phyloP scores from a whole-genome alignment of 2,329 filamentous ascomycete genomes.

The Didymellaceae sp. region DNA sequence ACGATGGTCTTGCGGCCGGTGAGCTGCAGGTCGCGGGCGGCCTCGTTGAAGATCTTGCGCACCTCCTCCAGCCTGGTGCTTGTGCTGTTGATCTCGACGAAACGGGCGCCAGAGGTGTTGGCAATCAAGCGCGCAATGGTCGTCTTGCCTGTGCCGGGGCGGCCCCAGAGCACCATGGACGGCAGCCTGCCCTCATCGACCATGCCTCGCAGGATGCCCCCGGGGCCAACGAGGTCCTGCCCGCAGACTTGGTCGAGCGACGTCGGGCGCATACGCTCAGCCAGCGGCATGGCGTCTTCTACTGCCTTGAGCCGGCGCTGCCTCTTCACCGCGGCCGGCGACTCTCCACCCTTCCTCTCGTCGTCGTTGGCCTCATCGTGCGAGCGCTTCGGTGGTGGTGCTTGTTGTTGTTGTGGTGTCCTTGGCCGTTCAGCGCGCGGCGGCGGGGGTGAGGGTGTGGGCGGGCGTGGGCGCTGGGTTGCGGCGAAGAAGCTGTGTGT shows the following conservation, averaged over 20 bases:
- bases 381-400: slow-evolving; percentile 40
- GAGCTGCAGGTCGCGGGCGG: slow-evolving; percentile 76
- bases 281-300: slow-evolving; percentile 78
- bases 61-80: slow-evolving; percentile 86
- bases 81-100: slow-evolving; percentile 90
- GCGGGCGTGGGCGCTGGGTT: slow-evolving; percentile 48
- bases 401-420: no score
- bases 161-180: slow-evolving; percentile 94
- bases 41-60: slow-evolving; percentile 90
- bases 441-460: slow-evolving; percentile 28
- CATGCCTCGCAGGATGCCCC: slow-evolving; percentile 83
- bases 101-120: slow-evolving; percentile 78
- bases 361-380: slow-evolving; percentile 28
- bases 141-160: slow-evolving; percentile 82
- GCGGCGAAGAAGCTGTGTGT: slow-evolving; percentile 62
- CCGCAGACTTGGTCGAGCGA: slow-evolving; percentile 86
- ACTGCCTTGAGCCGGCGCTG: slow-evolving; percentile 64
- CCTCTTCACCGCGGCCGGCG: slow-evolving; percentile 52
- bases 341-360: slow-evolving; percentile 27
- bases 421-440: slow-evolving; percentile 28
- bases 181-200: slow-evolving; percentile 87
- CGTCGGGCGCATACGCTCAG: slow-evolving; percentile 89
- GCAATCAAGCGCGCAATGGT: slow-evolving; percentile 93
- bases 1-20: slow-evolving; percentile 92
- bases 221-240: slow-evolving; percentile 85